Evolutionary conservation across 352 stramenopile species (phyloP).

Genomic region (Globisporangium perplexum): DNA sequence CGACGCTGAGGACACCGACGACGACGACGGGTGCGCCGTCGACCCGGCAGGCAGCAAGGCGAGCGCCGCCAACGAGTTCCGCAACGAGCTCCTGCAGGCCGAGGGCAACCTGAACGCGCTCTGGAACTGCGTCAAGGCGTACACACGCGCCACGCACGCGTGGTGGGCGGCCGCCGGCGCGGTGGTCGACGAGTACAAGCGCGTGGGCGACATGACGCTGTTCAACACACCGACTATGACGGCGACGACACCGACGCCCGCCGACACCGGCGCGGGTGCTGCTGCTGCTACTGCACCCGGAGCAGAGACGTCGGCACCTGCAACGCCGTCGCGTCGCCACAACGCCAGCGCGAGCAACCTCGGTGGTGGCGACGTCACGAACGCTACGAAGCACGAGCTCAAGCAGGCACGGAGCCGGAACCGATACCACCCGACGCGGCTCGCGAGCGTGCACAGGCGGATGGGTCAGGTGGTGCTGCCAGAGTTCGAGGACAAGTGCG

Average conservation of each 20-base stretch:
- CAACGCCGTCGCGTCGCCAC: background rate
- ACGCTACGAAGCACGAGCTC: background rate
- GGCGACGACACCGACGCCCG: constrained; percentile 1
- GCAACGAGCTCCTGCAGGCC: constrained; percentile 68
- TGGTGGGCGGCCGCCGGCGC: constrained; percentile 47
- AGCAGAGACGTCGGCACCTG: background rate
- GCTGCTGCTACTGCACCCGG: too few species aligned
- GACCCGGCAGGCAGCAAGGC: constrained; percentile 1
- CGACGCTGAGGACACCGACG: constrained; percentile 16
- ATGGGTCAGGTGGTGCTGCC: constrained; percentile 32
- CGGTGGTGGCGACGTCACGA: background rate
- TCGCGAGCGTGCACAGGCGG: constrained; percentile 24
- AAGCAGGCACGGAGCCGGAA: background rate
- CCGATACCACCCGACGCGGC: constrained; percentile 13
- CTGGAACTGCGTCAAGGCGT: constrained; percentile 66
- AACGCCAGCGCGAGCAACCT: background rate
- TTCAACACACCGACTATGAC: constrained; percentile 19
- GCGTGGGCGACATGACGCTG: constrained; percentile 47
- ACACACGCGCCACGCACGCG: constrained; percentile 54
- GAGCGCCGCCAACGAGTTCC: constrained; percentile 41
- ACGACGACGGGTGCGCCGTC: constrained; percentile 1
- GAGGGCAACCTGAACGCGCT: constrained; percentile 69
- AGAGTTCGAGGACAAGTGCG: constrained; percentile 36
- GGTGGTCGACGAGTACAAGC: constrained; percentile 61
- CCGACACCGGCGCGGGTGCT: too few species aligned